Conservation (phyloP, 805 yeast species). For the Spathaspora arborariae region DNA sequence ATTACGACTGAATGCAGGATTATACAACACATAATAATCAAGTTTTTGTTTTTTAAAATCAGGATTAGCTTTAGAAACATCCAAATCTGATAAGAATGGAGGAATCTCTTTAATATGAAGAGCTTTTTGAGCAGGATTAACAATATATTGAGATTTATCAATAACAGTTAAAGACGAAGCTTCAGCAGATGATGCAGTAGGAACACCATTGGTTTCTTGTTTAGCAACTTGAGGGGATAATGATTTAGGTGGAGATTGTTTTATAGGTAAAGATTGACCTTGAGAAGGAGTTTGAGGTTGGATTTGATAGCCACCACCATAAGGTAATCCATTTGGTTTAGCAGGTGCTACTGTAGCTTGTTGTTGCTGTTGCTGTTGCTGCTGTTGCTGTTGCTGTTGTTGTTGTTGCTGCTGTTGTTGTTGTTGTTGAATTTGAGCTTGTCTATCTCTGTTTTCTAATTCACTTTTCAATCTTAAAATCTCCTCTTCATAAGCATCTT, state of each 20-base stretch:
- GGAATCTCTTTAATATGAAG: slow-evolving; percentile 72
- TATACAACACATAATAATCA: slow-evolving; percentile 85
- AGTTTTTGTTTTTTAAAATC: slow-evolving; percentile 76
- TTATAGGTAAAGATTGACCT: slow-evolving; percentile 13
- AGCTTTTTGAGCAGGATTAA: slow-evolving; percentile 42
- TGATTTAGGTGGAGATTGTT: slow-evolving; percentile 16
- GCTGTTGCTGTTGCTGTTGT: slow-evolving; percentile 31
- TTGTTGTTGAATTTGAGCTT: slow-evolving; percentile 40
- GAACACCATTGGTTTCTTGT: slow-evolving; percentile 8
- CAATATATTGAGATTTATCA: slow-evolving; percentile 40
- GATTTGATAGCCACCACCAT: slow-evolving; percentile 12
- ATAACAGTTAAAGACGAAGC: slow-evolving; percentile 29
- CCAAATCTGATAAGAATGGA: slow-evolving; percentile 76
- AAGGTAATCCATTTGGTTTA: slow-evolving; percentile 12
- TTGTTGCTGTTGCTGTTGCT: slow-evolving; percentile 21
- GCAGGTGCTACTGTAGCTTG: slow-evolving; percentile 8
- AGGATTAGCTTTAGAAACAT: slow-evolving; percentile 70
- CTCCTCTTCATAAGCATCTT: slow-evolving; percentile 94
- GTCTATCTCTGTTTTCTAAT: slow-evolving; percentile 76
- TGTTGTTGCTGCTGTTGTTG: slow-evolving; percentile 28
- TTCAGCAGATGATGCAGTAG: slow-evolving; percentile 9
- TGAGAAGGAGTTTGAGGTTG: slow-evolving; percentile 9
- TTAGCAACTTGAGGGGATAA: slow-evolving; percentile 9
- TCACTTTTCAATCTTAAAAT: slow-evolving; percentile 81
- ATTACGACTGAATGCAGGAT: slow-evolving; percentile 65